Conservation (phyloP, 2,329 filamentous ascomycete species). For the Paecilomyces fulvus region DNA sequence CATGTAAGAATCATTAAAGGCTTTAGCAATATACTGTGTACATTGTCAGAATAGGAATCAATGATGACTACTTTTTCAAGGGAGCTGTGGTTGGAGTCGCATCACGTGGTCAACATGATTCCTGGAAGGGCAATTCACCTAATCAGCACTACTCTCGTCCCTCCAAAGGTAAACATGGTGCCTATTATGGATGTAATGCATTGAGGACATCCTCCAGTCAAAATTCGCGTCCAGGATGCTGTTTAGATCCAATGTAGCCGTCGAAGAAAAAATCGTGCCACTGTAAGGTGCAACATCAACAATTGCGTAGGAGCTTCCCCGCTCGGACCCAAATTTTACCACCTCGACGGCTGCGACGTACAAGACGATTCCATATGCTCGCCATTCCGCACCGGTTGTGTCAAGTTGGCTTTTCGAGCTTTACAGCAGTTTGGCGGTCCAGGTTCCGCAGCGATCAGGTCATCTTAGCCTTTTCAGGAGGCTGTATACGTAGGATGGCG, state of each 20-base stretch:
- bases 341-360: not conserved
- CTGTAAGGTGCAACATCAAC: not conserved
- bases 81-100: no score
- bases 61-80: no score
- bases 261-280: not conserved
- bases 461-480: not conserved
- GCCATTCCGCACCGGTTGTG: not conserved
- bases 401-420: not conserved
- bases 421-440: not conserved
- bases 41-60: no score
- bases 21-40: no score
- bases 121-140: no score
- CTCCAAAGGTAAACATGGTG: not conserved
- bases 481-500: conserved; percentile 27
- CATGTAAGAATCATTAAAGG: no score
- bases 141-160: not conserved
- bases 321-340: not conserved
- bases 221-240: not conserved
- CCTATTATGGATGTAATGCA: not conserved
- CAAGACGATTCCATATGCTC: not conserved
- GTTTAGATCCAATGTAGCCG: not conserved
- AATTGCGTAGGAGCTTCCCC: not conserved
- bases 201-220: not conserved
- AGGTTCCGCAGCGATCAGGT: not conserved
- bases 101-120: no score